A percentile compares a stretch with the other conserved stretches of the same genome.
Evolutionary conservation across 2,329 filamentous ascomycete genomes (phyloP).

Genomic region (Diaporthe vaccinii): DNA sequence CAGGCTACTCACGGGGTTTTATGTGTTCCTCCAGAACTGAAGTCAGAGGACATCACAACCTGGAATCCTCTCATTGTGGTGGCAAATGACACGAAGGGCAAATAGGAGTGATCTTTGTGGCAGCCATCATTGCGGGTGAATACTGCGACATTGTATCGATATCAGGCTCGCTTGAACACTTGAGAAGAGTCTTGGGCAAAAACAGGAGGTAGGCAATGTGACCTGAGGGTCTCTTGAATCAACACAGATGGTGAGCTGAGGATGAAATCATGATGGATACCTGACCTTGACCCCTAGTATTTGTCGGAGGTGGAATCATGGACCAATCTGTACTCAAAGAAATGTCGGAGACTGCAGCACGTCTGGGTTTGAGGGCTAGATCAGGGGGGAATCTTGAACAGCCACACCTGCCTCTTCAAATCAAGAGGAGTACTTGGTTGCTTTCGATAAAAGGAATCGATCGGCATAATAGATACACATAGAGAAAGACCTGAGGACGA

Average conservation of each 20-base stretch:
- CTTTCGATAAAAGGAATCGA: background rate
- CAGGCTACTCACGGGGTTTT: background rate
- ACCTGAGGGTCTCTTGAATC: background rate
- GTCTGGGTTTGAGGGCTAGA: background rate
- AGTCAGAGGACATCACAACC: background rate
- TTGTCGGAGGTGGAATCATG: background rate
- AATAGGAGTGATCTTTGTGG: background rate
- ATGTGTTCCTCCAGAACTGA: background rate
- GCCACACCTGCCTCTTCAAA: background rate
- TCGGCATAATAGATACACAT: conserved; percentile 7
- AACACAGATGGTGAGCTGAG: background rate
- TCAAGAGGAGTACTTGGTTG: background rate
- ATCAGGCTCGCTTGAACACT: background rate
- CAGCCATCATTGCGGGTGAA: background rate
- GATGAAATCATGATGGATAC: background rate
- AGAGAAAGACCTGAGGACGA: background rate
- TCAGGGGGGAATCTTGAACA: background rate
- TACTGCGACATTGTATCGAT: background rate
- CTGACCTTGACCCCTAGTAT: background rate
- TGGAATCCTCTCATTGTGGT: background rate
- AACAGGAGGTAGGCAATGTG: background rate
- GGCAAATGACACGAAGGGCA: background rate
- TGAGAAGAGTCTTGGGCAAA: background rate
- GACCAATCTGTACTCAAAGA: background rate
- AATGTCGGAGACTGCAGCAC: background rate